Evolutionary conservation across 129 eudicot genomes (phyloP).

Genomic region (Artemisia argyi): DNA sequence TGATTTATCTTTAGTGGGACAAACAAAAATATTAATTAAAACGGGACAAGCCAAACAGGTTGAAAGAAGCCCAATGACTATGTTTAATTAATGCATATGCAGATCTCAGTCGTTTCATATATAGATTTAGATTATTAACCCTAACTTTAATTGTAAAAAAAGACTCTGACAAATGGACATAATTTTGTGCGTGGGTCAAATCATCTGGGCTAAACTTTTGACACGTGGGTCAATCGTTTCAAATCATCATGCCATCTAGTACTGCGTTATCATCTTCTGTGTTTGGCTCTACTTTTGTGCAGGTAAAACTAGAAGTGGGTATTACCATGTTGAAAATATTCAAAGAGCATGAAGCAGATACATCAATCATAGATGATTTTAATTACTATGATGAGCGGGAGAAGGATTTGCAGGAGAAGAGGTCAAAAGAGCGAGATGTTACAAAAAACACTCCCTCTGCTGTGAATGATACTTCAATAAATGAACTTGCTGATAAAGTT

Average conservation of each 20-base stretch:
- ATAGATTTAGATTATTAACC: neutral
- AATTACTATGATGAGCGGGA: slow-evolving; percentile 72
- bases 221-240: neutral
- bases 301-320: slow-evolving; percentile 82
- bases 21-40: neutral
- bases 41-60: neutral
- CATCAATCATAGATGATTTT: slow-evolving; percentile 73
- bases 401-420: slow-evolving; percentile 70
- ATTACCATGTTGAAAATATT: slow-evolving; percentile 72
- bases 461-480: slow-evolving; percentile 41
- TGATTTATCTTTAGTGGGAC: neutral
- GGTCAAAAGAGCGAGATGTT: slow-evolving; percentile 53
- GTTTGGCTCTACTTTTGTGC: slow-evolving; percentile 4
- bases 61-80: neutral
- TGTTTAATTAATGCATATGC: neutral
- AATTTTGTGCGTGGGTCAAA: neutral
- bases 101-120: neutral
- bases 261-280: neutral
- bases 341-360: slow-evolving; percentile 69
- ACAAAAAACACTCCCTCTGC: slow-evolving; percentile 33
- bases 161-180: neutral
- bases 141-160: no score
- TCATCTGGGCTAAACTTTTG: neutral
- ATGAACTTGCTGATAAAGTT: slow-evolving; percentile 59
- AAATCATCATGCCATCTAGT: neutral